These are phyloP conservation scores for Trametes cubensis DNA, from an alignment of 768 basidiomycete species.

Conservation along the genomic window DNA sequence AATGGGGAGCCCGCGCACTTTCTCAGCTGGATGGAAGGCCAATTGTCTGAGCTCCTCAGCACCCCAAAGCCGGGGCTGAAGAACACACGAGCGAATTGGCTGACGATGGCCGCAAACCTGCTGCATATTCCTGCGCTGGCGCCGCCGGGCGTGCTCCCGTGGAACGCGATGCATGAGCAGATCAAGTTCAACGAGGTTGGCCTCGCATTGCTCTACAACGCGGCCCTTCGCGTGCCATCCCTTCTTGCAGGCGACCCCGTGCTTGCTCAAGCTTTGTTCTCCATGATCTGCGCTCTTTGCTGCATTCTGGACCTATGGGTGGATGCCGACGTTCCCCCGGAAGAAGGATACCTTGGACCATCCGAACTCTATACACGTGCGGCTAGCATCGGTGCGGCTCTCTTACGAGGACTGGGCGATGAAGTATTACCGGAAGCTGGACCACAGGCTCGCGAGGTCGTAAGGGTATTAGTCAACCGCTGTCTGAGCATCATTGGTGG, in stretches of 20 bases:
- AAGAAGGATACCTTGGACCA: conserved; percentile 49
- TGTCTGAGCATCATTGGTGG: conserved; percentile 39
- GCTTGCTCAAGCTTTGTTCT: conserved; percentile 52
- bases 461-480: conserved; percentile 37
- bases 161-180: conserved; percentile 60
- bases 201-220: conserved; percentile 55
- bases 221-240: conserved; percentile 49
- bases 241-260: conserved; percentile 51
- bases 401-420: conserved; percentile 53
- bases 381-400: conserved; percentile 43
- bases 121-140: conserved; percentile 55
- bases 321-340: conserved; percentile 44
- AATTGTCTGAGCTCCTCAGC: conserved; percentile 18
- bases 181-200: conserved; percentile 55
- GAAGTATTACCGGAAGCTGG: conserved; percentile 27
- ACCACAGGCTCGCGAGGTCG: conserved; percentile 19
- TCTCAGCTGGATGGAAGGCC: conserved; percentile 20
- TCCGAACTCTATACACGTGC: conserved; percentile 51
- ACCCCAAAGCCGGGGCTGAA: not conserved
- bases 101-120: conserved; percentile 33
- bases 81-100: conserved; percentile 10
- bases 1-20: conserved; percentile 22
- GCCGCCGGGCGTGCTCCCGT: conserved; percentile 50
- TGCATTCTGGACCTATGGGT: conserved; percentile 61
- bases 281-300: conserved; percentile 56